Conservation (phyloP, 192 early-diverging fungal genomes). For the Dissophora globulifera region DNA sequence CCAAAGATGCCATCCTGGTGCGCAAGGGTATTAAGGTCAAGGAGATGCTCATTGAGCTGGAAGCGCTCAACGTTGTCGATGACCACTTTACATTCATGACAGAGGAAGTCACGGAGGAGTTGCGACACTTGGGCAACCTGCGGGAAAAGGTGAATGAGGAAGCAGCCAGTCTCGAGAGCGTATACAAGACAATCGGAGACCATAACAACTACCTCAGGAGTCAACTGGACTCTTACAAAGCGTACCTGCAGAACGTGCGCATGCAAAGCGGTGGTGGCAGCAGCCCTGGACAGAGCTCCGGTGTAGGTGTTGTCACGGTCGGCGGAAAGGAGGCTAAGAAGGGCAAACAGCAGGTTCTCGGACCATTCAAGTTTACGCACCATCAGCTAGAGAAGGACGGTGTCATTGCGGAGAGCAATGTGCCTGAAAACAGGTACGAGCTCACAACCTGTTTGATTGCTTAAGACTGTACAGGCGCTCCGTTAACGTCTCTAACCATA, state of each 20-base stretch:
- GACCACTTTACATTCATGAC: constrained; percentile 86
- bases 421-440: constrained; percentile 85
- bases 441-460: no score
- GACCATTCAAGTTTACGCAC: constrained; percentile 88
- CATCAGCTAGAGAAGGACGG: constrained; percentile 89
- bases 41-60: constrained; percentile 92
- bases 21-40: constrained; percentile 95
- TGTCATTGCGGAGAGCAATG: constrained; percentile 91
- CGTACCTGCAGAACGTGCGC: constrained; percentile 93
- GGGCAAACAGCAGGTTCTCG: constrained; percentile 62
- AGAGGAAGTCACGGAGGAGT: constrained; percentile 90
- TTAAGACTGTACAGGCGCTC: no score
- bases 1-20: constrained; percentile 87
- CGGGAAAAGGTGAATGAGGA: constrained; percentile 89
- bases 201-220: constrained; percentile 92
- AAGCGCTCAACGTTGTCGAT: constrained; percentile 80
- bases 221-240: constrained; percentile 95
- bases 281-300: constrained; percentile 41
- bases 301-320: constrained; percentile 74
- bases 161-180: constrained; percentile 77
- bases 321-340: constrained; percentile 62
- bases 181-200: constrained; percentile 93
- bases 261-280: constrained; percentile 71
- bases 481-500: no score
- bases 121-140: constrained; percentile 90